These are phyloP conservation scores for Scytalidium lignicola DNA, from an alignment of 2,329 filamentous ascomycete genomes.

Conservation along the genomic window DNA sequence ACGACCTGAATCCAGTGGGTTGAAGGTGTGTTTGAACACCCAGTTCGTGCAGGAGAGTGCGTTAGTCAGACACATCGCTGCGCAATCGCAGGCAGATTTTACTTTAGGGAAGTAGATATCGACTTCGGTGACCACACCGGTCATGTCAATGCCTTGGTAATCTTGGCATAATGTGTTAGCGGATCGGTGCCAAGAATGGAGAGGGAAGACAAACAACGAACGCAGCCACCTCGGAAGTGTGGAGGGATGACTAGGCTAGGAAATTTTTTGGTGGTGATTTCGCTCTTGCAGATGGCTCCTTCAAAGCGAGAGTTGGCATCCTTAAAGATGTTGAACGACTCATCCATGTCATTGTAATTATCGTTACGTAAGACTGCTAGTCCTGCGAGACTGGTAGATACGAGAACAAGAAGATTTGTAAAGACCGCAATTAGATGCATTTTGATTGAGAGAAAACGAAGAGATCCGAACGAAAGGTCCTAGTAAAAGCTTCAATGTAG, in stretches of 20 bases:
- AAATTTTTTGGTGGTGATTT: slow-evolving; percentile 6
- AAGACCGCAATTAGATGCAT: slow-evolving; percentile 6
- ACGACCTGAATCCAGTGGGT: slow-evolving; percentile 1
- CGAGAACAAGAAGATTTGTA: slow-evolving; percentile 1
- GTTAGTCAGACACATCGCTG: slow-evolving; percentile 4
- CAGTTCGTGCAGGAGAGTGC: slow-evolving; percentile 9
- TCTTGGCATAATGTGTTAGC: not conserved
- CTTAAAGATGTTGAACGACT: slow-evolving; percentile 5
- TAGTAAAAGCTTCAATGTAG: too few species aligned
- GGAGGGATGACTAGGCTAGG: slow-evolving; percentile 4
- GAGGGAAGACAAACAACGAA: slow-evolving; percentile 1
- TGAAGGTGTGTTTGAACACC: slow-evolving; percentile 11
- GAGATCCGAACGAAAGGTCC: too few species aligned
- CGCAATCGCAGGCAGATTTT: slow-evolving; percentile 9
- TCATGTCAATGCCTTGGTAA: slow-evolving; percentile 9
- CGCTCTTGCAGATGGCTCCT: slow-evolving; percentile 6
- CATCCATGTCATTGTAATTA: slow-evolving; percentile 1
- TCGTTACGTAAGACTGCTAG: not conserved
- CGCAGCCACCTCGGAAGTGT: slow-evolving; percentile 4
- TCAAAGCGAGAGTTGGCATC: not conserved
- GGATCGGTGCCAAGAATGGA: too few species aligned
- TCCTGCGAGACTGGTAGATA: not conserved
- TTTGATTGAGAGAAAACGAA: slow-evolving; percentile 1
- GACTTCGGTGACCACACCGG: slow-evolving; percentile 10
- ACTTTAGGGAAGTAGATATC: slow-evolving; percentile 6